phyloP scores from a whole-genome alignment of 352 stramenopile species.

The Pythium periplocum region DNA sequence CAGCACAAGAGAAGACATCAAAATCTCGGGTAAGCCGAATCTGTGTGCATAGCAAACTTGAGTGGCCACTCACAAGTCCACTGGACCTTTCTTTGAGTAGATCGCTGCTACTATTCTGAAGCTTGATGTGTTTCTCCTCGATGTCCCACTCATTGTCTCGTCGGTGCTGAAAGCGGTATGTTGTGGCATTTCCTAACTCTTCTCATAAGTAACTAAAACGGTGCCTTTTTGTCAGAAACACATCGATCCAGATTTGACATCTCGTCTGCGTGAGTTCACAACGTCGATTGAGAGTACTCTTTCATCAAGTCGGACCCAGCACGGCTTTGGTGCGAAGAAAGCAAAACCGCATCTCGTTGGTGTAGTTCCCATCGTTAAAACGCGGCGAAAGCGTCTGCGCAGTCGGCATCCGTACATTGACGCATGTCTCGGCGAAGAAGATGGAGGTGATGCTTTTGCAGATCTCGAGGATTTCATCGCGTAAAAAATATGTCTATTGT shows the following conservation, averaged over 20 bases:
- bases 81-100: background rate
- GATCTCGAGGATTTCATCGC: conserved; percentile 38
- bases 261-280: conserved; percentile 5
- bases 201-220: too few relatives aligned
- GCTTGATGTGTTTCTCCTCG: conserved; percentile 26
- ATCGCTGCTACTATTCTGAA: conserved; percentile 20
- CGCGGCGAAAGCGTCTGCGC: conserved; percentile 19
- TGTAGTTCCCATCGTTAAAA: conserved; percentile 19
- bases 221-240: too few relatives aligned
- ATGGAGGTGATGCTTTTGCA: conserved; percentile 30
- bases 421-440: conserved; percentile 29
- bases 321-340: background rate
- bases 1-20: background rate
- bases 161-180: conserved; percentile 15
- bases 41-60: too few relatives aligned
- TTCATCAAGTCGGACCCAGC: too few relatives aligned
- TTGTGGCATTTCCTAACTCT: too few relatives aligned
- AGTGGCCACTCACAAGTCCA: too few relatives aligned
- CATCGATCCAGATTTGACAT: too few relatives aligned
- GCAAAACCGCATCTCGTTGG: conserved; percentile 19
- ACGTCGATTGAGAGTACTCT: conserved; percentile 9
- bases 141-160: conserved; percentile 11
- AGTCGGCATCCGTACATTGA: conserved; percentile 34
- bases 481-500: conserved; percentile 8
- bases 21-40: too few relatives aligned